Evolutionary conservation across 2,329 filamentous ascomycete species (phyloP).

Genomic region (Colletotrichum tabaci): DNA sequence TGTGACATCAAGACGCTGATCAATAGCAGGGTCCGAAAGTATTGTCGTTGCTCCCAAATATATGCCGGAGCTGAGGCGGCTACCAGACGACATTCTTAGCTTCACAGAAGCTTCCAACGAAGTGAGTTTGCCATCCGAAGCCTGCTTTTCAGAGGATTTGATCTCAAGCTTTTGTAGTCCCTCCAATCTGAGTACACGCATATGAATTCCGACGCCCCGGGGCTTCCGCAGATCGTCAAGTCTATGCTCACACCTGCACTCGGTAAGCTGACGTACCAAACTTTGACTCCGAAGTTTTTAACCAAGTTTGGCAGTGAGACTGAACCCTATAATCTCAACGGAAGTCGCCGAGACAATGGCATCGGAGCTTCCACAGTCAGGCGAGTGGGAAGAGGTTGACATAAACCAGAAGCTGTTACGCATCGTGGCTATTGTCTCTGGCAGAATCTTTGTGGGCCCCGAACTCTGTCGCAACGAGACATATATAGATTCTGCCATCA

Average conservation of each 20-base stretch:
- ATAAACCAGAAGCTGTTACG: constrained; percentile 58
- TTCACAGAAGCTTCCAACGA: constrained; percentile 44
- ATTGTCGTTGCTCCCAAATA: constrained; percentile 51
- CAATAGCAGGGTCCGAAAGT: constrained; percentile 32
- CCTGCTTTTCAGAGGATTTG: not conserved
- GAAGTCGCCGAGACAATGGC: constrained; percentile 54
- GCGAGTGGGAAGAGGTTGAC: constrained; percentile 58
- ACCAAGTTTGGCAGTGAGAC: too few relatives aligned
- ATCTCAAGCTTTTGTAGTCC: not conserved
- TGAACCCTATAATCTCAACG: constrained; percentile 56
- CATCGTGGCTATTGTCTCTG: constrained; percentile 63
- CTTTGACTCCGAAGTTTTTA: too few relatives aligned
- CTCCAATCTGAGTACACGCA: constrained; percentile 54
- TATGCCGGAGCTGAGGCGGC: constrained; percentile 49
- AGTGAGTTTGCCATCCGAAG: not conserved
- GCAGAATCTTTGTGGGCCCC: constrained; percentile 61
- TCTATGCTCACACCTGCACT: constrained; percentile 53
- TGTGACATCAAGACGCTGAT: not conserved
- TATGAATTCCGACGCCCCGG: constrained; percentile 44
- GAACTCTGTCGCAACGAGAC: too few relatives aligned
- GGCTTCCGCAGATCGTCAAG: constrained; percentile 50
- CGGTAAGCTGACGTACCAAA: constrained; percentile 37
- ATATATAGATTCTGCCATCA: too few relatives aligned
- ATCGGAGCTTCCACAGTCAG: constrained; percentile 52
- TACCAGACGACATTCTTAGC: constrained; percentile 51